Conservation (phyloP, 129 eudicot species). For the Dittrichia graveolens region DNA sequence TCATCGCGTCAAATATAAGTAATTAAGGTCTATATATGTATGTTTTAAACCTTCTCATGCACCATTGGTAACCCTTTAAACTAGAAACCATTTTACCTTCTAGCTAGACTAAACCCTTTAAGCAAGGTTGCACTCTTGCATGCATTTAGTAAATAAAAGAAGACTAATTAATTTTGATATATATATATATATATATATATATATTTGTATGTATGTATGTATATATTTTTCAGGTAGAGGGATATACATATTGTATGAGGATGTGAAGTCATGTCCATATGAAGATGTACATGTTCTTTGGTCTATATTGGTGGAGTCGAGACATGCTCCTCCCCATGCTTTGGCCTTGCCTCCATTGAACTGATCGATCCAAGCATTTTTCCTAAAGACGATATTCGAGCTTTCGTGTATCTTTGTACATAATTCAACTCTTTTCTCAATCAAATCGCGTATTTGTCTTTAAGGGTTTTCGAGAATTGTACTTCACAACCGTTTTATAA, state of each 20-base stretch:
- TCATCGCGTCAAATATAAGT: no score
- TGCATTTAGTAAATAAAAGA: not conserved
- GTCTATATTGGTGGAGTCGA: constrained; percentile 89
- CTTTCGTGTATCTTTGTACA: constrained; percentile 36
- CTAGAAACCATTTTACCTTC: no score
- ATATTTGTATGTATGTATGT: no score
- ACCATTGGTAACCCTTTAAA: no score
- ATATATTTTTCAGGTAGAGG: constrained; percentile 65
- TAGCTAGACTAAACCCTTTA: no score
- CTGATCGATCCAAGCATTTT: constrained; percentile 20
- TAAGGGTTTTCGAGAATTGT: constrained; percentile 20
- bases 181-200: no score
- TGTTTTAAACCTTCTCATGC: no score
- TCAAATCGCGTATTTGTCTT: constrained; percentile 19
- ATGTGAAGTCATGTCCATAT: constrained; percentile 89
- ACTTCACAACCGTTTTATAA: constrained; percentile 25
- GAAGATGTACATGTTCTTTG: constrained; percentile 96
- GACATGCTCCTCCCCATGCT: constrained; percentile 60
- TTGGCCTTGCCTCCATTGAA: constrained; percentile 57
- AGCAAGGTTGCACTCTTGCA: not conserved
- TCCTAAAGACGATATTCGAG: constrained; percentile 5
- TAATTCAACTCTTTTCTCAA: constrained; percentile 14
- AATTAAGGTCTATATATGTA: no score
- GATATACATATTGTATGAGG: constrained; percentile 87
- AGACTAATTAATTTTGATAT: not conserved